A percentile compares a stretch with the other conserved stretches of the same genome.
phyloP scores from a whole-genome alignment of 192 early-diverging fungal species.

The Coemansia sp. region DNA sequence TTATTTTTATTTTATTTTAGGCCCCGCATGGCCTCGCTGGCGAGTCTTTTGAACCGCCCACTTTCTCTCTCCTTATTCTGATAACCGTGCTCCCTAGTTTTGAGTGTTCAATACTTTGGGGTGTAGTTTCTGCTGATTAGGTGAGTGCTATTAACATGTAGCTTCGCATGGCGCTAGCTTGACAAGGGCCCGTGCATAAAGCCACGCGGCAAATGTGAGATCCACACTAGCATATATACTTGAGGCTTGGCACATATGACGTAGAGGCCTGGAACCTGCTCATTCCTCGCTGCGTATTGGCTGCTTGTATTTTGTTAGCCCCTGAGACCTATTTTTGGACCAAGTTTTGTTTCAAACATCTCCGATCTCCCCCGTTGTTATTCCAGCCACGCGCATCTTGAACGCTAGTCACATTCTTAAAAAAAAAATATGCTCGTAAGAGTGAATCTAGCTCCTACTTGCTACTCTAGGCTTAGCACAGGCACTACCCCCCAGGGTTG shows the following conservation, averaged over 20 bases:
- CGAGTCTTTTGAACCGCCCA: not conserved
- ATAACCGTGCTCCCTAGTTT: not conserved
- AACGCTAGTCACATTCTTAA: not conserved
- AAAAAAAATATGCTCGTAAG: not conserved
- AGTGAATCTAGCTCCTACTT: not conserved
- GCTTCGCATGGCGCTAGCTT: not conserved
- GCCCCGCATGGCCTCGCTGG: not conserved
- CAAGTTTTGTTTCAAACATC: not conserved
- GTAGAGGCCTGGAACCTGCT: not conserved
- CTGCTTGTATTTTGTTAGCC: not conserved
- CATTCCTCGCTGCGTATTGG: not conserved
- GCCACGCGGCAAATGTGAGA: too few species aligned
- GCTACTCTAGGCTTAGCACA: not conserved
- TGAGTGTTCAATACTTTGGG: not conserved
- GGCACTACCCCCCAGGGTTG: not conserved
- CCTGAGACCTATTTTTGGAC: constrained; percentile 7
- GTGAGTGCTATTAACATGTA: not conserved
- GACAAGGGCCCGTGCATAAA: too few species aligned
- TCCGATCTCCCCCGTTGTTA: not conserved
- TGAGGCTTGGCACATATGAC: too few species aligned
- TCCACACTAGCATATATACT: too few species aligned
- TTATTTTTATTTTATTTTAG: not conserved
- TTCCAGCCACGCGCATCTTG: constrained; percentile 2
- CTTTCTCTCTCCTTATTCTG: not conserved
- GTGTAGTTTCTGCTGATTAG: too few species aligned